A percentile compares a stretch with the other conserved stretches of the same genome.
phyloP scores from a whole-genome alignment of 192 early-diverging fungal species.

The Rhizophagus prolifer region DNA sequence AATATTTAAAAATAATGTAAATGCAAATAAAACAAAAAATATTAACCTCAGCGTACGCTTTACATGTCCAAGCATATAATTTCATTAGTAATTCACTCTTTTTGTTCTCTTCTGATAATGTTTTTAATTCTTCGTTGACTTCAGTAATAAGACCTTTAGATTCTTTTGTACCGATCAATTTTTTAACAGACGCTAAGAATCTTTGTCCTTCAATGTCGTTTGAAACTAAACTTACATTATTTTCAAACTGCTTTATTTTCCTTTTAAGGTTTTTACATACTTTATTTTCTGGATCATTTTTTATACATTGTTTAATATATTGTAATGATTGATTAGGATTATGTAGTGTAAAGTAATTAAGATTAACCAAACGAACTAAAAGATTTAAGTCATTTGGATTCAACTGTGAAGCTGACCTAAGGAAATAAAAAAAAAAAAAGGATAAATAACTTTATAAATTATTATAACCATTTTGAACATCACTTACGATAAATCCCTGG shows the following conservation, averaged over 20 bases:
- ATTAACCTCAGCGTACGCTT: conserved; percentile 55
- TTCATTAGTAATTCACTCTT: conserved; percentile 40
- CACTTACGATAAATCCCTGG: conserved; percentile 68
- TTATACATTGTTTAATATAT: conserved; percentile 81
- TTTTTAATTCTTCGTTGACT: conserved; percentile 39
- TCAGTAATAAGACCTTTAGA: conserved; percentile 33
- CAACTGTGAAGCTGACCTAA: conserved; percentile 72
- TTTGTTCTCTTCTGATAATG: conserved; percentile 38
- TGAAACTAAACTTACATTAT: conserved; percentile 63
- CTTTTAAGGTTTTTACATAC: conserved; percentile 77
- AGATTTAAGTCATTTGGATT: conserved; percentile 64
- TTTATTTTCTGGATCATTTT: conserved; percentile 91
- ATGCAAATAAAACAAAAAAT: neutral
- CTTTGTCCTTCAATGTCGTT: conserved; percentile 52
- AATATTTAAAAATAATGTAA: neutral
- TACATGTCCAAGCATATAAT: conserved; percentile 61
- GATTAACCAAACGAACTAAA: conserved; percentile 62
- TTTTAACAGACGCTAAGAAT: conserved; percentile 58
- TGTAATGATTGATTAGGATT: conserved; percentile 69
- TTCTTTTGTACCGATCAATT: conserved; percentile 49
- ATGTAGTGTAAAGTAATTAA: conserved; percentile 69
- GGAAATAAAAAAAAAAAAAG: conserved; percentile 1
- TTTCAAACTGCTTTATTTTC: conserved; percentile 72
- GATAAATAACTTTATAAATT: no score
- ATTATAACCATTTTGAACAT: neutral